phyloP scores from a whole-genome alignment of 495 filamentous ascomycete genomes.

The Xylaria curta region DNA sequence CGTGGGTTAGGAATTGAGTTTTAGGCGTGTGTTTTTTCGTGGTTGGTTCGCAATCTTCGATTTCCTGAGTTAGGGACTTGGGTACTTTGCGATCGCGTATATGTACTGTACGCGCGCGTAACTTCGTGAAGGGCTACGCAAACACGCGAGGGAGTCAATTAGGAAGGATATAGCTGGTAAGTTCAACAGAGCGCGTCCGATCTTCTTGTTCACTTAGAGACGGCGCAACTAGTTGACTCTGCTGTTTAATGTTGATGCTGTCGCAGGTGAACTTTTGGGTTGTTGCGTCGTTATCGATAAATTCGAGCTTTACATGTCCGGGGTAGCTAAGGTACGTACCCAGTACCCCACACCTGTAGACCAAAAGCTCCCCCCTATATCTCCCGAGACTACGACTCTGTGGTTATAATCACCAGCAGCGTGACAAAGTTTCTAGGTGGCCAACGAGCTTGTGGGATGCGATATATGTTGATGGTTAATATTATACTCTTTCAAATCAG shows the following conservation, averaged over 20 bases:
- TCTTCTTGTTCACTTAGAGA: not conserved
- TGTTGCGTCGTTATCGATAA: constrained; percentile 14
- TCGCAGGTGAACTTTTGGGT: not conserved
- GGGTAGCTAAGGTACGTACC: not conserved
- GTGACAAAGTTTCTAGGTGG: too few species aligned
- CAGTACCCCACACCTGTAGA: too few species aligned
- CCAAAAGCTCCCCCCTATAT: too few species aligned
- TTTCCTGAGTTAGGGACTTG: not conserved
- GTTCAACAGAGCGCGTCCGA: not conserved
- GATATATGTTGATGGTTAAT: too few species aligned
- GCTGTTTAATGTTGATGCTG: not conserved
- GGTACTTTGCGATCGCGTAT: not conserved
- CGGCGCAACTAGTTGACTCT: not conserved
- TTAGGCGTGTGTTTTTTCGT: not conserved
- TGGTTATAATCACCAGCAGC: too few species aligned
- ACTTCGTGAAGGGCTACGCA: not conserved
- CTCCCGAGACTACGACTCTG: too few species aligned
- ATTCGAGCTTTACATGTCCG: not conserved
- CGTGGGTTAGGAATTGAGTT: not conserved
- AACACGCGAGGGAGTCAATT: not conserved
- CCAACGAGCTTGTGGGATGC: too few species aligned
- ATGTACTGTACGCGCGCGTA: not conserved
- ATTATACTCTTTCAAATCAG: too few species aligned
- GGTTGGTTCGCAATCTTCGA: not conserved
- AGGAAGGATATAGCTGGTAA: too few species aligned